Evolutionary conservation across 352 stramenopile genomes (phyloP).

Genomic region (Phytophthora parvispora): DNA sequence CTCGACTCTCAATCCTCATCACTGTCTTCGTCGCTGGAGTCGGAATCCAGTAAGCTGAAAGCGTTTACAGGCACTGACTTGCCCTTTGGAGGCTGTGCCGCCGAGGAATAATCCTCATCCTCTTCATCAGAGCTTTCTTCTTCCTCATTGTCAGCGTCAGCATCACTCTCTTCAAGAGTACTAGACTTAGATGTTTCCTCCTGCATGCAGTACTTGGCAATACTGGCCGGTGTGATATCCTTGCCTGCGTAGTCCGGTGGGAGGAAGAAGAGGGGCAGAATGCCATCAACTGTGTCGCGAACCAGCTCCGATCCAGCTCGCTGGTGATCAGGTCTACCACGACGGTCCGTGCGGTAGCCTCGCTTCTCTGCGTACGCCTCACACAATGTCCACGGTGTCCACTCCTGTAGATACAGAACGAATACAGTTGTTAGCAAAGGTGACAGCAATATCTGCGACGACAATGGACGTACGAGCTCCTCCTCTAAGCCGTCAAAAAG

Average conservation of each 20-base stretch:
- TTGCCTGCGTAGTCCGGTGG: constrained; percentile 79
- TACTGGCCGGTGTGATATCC: constrained; percentile 49
- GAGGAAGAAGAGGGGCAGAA: constrained; percentile 85
- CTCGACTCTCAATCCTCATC: constrained; percentile 32
- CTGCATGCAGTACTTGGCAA: constrained; percentile 41
- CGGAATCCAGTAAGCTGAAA: constrained; percentile 85
- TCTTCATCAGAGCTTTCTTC: constrained; percentile 27
- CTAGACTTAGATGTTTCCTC: constrained; percentile 24
- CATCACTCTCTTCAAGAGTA: constrained; percentile 9
- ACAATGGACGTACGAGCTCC: constrained; percentile 55
- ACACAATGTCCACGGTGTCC: constrained; percentile 86
- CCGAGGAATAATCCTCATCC: constrained; percentile 23
- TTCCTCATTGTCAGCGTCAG: constrained; percentile 26
- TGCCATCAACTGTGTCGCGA: constrained; percentile 84
- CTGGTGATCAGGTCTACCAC: constrained; percentile 84
- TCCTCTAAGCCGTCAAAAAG: constrained; percentile 84
- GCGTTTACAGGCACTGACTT: constrained; percentile 72
- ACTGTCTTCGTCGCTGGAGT: constrained; percentile 87
- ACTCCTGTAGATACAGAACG: constrained; percentile 54
- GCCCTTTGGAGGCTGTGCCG: not conserved
- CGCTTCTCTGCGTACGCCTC: constrained; percentile 90
- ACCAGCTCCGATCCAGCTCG: constrained; percentile 85
- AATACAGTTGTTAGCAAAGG: not conserved
- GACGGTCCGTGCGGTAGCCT: constrained; percentile 83
- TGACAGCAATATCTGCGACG: constrained; percentile 1